phyloP scores from a whole-genome alignment of 768 basidiomycete species.

The Tricholoma bakamatsutake region DNA sequence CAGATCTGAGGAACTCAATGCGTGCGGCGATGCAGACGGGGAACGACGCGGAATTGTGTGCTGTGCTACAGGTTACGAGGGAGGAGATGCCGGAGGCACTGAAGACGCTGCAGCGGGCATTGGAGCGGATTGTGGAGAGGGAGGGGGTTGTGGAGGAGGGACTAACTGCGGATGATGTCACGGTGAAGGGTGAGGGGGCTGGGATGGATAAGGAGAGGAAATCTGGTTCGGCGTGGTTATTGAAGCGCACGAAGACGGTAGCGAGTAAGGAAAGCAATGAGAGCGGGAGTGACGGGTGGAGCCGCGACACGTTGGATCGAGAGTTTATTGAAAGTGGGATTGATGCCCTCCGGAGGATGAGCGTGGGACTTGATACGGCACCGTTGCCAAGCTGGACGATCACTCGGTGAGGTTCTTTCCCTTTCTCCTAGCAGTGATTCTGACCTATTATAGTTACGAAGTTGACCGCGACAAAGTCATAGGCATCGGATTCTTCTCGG shows the following conservation, averaged over 20 bases:
- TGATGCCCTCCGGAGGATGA: conserved; percentile 63
- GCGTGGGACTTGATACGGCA: conserved; percentile 28
- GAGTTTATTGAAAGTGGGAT: conserved; percentile 72
- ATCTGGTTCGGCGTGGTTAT: neutral
- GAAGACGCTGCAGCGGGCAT: conserved; percentile 68
- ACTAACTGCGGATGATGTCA: neutral
- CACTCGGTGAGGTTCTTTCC: conserved; percentile 38
- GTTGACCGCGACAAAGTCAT: conserved; percentile 65
- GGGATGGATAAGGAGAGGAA: neutral
- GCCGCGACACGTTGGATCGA: conserved; percentile 49
- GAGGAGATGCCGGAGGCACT: conserved; percentile 78
- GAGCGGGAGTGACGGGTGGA: neutral
- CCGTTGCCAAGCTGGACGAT: conserved; percentile 72
- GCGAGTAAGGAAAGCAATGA: conserved; percentile 9
- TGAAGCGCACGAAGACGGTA: neutral
- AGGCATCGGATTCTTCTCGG: conserved; percentile 69
- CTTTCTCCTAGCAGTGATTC: conserved; percentile 1
- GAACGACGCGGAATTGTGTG: conserved; percentile 59
- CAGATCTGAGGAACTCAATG: conserved; percentile 54
- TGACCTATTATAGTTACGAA: conserved; percentile 47
- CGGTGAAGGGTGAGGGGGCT: neutral
- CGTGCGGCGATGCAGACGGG: conserved; percentile 48
- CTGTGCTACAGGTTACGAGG: conserved; percentile 53
- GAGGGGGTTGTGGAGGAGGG: conserved; percentile 6
- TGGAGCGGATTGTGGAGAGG: conserved; percentile 41